phyloP scores from a whole-genome alignment of 805 yeast genomes.

The Kregervanrija fluxuum region DNA sequence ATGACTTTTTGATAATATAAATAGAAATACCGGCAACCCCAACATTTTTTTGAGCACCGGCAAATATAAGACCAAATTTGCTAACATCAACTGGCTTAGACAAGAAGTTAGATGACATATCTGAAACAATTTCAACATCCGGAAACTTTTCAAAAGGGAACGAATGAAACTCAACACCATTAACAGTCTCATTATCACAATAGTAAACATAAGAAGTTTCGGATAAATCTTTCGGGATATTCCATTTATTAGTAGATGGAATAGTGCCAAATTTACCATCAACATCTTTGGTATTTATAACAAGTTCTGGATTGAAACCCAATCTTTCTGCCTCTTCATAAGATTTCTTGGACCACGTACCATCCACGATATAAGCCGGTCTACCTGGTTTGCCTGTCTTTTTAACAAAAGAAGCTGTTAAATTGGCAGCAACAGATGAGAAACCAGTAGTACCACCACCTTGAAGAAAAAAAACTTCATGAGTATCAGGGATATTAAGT shows the following conservation, averaged over 20 bases:
- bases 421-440: slow-evolving; percentile 76
- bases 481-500: slow-evolving; percentile 77
- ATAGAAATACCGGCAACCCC: slow-evolving; percentile 95
- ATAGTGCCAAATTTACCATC: slow-evolving; percentile 58
- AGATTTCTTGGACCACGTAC: slow-evolving; percentile 90
- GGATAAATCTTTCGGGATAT: slow-evolving; percentile 44
- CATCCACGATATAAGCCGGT: slow-evolving; percentile 85
- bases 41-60: slow-evolving; percentile 97
- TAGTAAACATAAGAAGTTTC: slow-evolving; percentile 79
- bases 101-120: slow-evolving; percentile 88
- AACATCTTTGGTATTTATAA: slow-evolving; percentile 55
- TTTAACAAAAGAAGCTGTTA: slow-evolving; percentile 60
- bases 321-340: slow-evolving; percentile 80
- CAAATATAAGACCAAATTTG: slow-evolving; percentile 84
- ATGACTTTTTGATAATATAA: slow-evolving; percentile 78
- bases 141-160: slow-evolving; percentile 50
- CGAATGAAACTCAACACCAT: slow-evolving; percentile 74
- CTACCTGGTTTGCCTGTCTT: slow-evolving; percentile 69
- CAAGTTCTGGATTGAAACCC: slow-evolving; percentile 65
- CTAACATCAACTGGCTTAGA: slow-evolving; percentile 75
- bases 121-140: slow-evolving; percentile 80
- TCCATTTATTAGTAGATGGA: slow-evolving; percentile 63
- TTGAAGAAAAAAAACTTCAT: slow-evolving; percentile 90
- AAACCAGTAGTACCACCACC: slow-evolving; percentile 99
- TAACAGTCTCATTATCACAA: slow-evolving; percentile 96